A percentile compares a stretch with the other conserved stretches of the same genome.
phyloP scores from a whole-genome alignment of 495 filamentous ascomycete genomes.

The Hyphodiscus hymeniophilus region DNA sequence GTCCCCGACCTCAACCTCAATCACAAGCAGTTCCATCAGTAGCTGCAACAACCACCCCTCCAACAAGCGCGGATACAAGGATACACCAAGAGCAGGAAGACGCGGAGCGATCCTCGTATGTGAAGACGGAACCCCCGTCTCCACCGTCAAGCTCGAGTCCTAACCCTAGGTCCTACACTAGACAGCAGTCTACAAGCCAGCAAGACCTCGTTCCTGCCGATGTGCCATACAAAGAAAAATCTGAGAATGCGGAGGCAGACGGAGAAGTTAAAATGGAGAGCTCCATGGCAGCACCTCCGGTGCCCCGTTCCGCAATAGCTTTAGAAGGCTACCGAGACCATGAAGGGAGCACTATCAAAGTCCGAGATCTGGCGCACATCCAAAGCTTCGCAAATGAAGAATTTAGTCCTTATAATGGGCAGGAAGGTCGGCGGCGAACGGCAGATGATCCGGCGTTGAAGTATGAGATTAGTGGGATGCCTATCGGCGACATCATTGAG shows the following conservation, averaged over 20 bases:
- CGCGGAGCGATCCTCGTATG: not conserved
- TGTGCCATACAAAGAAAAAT: slow-evolving; percentile 5
- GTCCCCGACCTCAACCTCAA: slow-evolving; percentile 15
- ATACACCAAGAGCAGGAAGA: not conserved
- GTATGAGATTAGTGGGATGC: slow-evolving; percentile 98
- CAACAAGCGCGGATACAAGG: slow-evolving; percentile 1
- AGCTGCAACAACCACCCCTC: slow-evolving; percentile 6
- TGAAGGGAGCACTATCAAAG: slow-evolving; percentile 51
- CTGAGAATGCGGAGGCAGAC: not conserved
- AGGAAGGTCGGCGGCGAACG: slow-evolving; percentile 32
- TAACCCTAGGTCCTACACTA: slow-evolving; percentile 7
- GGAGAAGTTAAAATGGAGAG: not conserved
- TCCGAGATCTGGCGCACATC: slow-evolving; percentile 81
- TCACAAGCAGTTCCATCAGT: not conserved
- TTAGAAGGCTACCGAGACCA: slow-evolving; percentile 20
- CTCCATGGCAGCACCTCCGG: slow-evolving; percentile 1
- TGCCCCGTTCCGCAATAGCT: slow-evolving; percentile 15
- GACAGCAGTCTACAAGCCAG: slow-evolving; percentile 15
- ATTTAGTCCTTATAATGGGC: slow-evolving; percentile 42
- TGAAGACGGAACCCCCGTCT: slow-evolving; percentile 7
- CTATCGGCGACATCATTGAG: slow-evolving; percentile 95
- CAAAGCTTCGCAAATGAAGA: slow-evolving; percentile 79
- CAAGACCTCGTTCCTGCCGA: slow-evolving; percentile 10
- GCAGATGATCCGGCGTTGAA: slow-evolving; percentile 36
- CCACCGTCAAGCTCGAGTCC: slow-evolving; percentile 17